A percentile compares a stretch with the other conserved stretches of the same genome.
Conservation (phyloP, 306 rosid genomes). For the Fagus sylvatica region DNA sequence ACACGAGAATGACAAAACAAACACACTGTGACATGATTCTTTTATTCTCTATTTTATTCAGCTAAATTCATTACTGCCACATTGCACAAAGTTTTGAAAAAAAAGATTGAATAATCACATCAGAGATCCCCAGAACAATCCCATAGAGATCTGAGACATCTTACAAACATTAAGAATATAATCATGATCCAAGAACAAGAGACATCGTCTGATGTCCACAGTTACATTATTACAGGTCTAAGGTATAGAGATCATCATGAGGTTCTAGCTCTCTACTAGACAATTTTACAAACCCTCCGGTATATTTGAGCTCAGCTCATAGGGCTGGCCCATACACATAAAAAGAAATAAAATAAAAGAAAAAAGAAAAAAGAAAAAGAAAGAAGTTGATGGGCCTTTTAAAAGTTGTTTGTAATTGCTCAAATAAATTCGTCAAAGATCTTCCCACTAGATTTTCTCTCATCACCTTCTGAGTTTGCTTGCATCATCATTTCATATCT, state of each 20-base stretch:
- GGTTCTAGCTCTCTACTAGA: neutral
- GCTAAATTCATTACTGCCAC: too few relatives aligned
- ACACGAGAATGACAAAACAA: too few relatives aligned
- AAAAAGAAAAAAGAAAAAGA: neutral
- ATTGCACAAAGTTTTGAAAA: too few relatives aligned
- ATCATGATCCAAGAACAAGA: too few relatives aligned
- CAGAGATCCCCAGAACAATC: too few relatives aligned
- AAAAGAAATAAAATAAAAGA: neutral
- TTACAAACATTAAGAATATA: too few relatives aligned
- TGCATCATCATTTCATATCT: slow-evolving; percentile 47
- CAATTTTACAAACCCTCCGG: neutral
- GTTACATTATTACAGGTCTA: neutral
- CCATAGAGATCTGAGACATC: too few relatives aligned
- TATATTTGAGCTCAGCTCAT: neutral
- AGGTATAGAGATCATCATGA: neutral
- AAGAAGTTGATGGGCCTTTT: neutral
- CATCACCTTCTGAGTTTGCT: slow-evolving; percentile 41
- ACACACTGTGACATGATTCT: too few relatives aligned
- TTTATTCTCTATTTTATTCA: too few relatives aligned
- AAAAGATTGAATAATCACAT: too few relatives aligned
- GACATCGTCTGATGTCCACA: neutral
- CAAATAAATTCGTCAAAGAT: slow-evolving; percentile 37
- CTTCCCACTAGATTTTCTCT: slow-evolving; percentile 27
- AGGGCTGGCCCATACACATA: slow-evolving; percentile 20
- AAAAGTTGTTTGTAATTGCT: neutral